Conservation (phyloP, 345 rosid species). For the Jatropha curcas region DNA sequence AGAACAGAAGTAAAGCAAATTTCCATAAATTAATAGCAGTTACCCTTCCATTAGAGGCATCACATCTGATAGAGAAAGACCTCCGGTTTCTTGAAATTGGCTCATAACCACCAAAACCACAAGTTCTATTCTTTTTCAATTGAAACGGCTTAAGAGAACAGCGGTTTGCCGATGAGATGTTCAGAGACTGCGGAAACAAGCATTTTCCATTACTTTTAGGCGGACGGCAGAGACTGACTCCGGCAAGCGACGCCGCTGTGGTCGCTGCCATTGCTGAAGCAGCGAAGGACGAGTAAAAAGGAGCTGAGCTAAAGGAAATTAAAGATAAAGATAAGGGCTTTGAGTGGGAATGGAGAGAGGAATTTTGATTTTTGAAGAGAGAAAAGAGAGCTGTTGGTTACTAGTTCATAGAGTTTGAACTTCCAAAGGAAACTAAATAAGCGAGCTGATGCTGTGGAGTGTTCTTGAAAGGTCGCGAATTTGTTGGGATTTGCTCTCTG, state of each 20-base stretch:
- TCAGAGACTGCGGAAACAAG: conserved; percentile 35
- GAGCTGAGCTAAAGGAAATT: not conserved
- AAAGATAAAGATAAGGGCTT: conserved; percentile 20
- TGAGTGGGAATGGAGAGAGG: conserved; percentile 29
- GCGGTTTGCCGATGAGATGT: conserved; percentile 42
- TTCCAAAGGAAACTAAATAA: not conserved
- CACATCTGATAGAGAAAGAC: conserved; percentile 56
- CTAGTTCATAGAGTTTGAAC: too few species aligned
- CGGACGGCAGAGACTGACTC: conserved; percentile 20
- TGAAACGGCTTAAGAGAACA: conserved; percentile 31
- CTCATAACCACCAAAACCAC: conserved; percentile 28
- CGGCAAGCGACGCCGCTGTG: conserved; percentile 39
- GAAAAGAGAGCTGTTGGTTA: too few species aligned
- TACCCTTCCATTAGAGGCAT: conserved; percentile 66
- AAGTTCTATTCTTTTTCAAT: conserved; percentile 28
- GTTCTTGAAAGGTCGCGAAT: conserved; percentile 20
- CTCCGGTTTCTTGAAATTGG: conserved; percentile 29
- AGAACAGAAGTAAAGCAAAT: too few species aligned
- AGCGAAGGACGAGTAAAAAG: not conserved
- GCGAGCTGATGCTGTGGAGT: conserved; percentile 2
- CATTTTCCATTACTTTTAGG: conserved; percentile 19
- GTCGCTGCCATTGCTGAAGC: conserved; percentile 30
- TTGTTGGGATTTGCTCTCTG: not conserved
- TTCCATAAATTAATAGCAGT: too few species aligned
- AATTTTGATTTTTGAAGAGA: not conserved